Base-by-base conservation (phyloP, 768 basidiomycete genomes). In the Pleurotus giganteus region DNA sequence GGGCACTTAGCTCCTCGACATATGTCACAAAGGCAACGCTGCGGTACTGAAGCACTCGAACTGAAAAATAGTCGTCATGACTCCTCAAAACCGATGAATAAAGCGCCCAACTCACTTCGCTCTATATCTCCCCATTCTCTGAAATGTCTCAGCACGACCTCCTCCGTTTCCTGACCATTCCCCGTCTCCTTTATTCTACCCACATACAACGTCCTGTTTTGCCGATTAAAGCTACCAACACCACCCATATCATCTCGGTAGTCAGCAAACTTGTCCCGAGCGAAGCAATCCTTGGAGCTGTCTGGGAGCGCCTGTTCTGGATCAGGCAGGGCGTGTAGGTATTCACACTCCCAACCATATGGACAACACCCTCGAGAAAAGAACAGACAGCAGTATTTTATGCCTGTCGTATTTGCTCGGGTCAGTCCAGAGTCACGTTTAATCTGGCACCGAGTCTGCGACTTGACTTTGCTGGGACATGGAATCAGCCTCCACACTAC, bases 231-330 rank as follows among this genome's bases (percentile, higher is more conserved):
- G 57, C 91, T 94, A 11, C 97, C 97, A 27, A 98, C 96, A 72
- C 97, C 97, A 62, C 97, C 97, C 97, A 99, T 98, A 68, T 99
- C 97, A 67, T 99, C 97, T 57, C 96, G 78, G 71, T 99, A 99
- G 70, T 97, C 94, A 0, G 94, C 75, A 69, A 98, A 97, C 73
- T 98, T 98, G 75, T 97, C 94, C 43, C 97, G 78, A 0, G 92
- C 94, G 66, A 99, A 99, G 67, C 94, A 96, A 69, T 99, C 97
- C 68, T 96, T 91, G 5, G 94, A 92, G 41, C 86, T 86, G 71
- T 98, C 96, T 1, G 95, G 91, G 9, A 96, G 74, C 8, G 81
- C 74, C 53, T 81, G 78, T 32, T 73, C 68, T 0, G 83, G 79
- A 56, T 89, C 84, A 0, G 96, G 97, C 17, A 99, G 82, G 37